Evolutionary conservation across 306 rosid species (phyloP).

Genomic region (Adenanthera pavonina): DNA sequence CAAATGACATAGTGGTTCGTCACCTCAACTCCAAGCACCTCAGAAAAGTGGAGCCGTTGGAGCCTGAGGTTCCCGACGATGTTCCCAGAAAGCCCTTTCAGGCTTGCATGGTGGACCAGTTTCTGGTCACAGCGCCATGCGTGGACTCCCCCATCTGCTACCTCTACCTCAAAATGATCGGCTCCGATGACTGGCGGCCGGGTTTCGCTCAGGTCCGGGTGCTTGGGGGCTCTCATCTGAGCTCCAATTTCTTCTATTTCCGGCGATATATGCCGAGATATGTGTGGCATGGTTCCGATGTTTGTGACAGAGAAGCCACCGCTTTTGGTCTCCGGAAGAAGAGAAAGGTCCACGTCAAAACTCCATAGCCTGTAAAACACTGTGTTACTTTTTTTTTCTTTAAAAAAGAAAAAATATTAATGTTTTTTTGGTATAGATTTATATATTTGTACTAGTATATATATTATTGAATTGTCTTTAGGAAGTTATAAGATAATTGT

Average conservation of each 20-base stretch:
- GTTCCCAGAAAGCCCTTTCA: constrained; percentile 76
- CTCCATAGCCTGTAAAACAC: constrained; percentile 29
- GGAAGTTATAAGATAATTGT: not conserved
- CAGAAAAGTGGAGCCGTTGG: constrained; percentile 62
- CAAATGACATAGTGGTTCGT: constrained; percentile 64
- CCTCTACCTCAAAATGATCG: constrained; percentile 67
- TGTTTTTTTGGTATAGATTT: not conserved
- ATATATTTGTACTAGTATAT: not conserved
- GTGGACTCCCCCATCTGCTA: constrained; percentile 69
- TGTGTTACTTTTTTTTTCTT: not conserved
- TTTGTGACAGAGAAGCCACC: constrained; percentile 67
- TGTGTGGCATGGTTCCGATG: constrained; percentile 83
- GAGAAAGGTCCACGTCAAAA: constrained; percentile 49
- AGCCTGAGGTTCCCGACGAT: constrained; percentile 66
- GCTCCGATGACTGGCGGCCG: constrained; percentile 82
- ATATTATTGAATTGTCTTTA: not conserved
- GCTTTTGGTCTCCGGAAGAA: constrained; percentile 70
- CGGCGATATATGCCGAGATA: constrained; percentile 65
- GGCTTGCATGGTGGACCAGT: constrained; percentile 76
- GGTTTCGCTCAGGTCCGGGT: constrained; percentile 67
- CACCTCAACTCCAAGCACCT: constrained; percentile 66
- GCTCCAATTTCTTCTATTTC: constrained; percentile 67
- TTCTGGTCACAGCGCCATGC: constrained; percentile 66
- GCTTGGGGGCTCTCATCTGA: constrained; percentile 52
- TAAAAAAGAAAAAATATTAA: not conserved